phyloP scores from a whole-genome alignment of 192 early-diverging fungal species.

The Rhizoclosmatium sp. region DNA sequence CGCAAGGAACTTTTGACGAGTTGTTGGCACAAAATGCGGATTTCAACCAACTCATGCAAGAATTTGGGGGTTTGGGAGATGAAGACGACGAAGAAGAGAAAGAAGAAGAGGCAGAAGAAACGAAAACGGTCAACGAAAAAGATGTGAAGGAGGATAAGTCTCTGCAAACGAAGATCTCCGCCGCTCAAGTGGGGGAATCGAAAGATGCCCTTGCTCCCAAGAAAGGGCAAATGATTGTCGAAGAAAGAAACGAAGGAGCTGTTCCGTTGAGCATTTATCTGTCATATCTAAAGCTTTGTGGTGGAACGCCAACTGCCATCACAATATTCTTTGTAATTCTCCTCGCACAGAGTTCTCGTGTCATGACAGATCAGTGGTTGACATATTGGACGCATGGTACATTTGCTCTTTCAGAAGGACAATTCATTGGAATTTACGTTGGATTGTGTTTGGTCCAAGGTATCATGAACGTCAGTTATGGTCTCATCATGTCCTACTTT shows the following conservation, averaged over 20 bases:
- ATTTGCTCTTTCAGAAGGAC: slow-evolving; percentile 10
- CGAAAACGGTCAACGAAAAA: slow-evolving; percentile 7
- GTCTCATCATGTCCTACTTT: slow-evolving; percentile 54
- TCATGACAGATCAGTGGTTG: slow-evolving; percentile 66
- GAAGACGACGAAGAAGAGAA: slow-evolving; percentile 51
- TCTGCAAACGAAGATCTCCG: neutral
- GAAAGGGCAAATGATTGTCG: slow-evolving; percentile 73
- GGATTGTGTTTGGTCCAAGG: slow-evolving; percentile 9
- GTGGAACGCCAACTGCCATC: neutral
- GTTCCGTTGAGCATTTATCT: slow-evolving; percentile 50
- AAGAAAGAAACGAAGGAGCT: slow-evolving; percentile 77
- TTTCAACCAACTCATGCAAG: slow-evolving; percentile 44
- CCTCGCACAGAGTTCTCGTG: slow-evolving; percentile 56
- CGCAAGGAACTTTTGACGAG: slow-evolving; percentile 65
- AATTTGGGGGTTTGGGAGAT: slow-evolving; percentile 58
- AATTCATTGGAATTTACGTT: slow-evolving; percentile 40
- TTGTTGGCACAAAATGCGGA: slow-evolving; percentile 63
- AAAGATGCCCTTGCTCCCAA: neutral
- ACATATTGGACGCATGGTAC: slow-evolving; percentile 53
- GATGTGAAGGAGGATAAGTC: slow-evolving; percentile 6
- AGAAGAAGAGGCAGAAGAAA: slow-evolving; percentile 39
- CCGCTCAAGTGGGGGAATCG: neutral
- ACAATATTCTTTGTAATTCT: slow-evolving; percentile 48
- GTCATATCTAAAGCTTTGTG: slow-evolving; percentile 6
- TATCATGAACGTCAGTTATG: slow-evolving; percentile 54